phyloP scores from a whole-genome alignment of 805 yeast genomes.

The Candida ascalaphidarum region DNA sequence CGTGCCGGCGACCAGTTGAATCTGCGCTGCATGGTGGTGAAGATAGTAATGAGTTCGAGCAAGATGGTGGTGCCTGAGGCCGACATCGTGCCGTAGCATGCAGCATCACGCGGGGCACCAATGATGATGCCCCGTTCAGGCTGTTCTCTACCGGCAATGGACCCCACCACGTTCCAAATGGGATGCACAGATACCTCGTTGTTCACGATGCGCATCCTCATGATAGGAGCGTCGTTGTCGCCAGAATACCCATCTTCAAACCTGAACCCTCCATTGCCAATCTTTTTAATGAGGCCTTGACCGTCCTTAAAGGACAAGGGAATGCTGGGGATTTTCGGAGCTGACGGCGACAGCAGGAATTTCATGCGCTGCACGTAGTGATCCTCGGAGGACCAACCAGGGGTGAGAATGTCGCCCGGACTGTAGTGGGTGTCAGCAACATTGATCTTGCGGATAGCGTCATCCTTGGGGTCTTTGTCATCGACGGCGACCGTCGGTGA shows the following conservation, averaged over 20 bases:
- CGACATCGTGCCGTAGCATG: slow-evolving; percentile 64
- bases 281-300: slow-evolving; percentile 20
- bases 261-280: slow-evolving; percentile 15
- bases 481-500: slow-evolving; percentile 16
- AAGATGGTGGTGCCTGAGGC: slow-evolving; percentile 72
- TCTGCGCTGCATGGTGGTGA: slow-evolving; percentile 54
- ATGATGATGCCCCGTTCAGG: slow-evolving; percentile 61
- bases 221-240: slow-evolving; percentile 5
- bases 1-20: slow-evolving; percentile 79
- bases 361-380: slow-evolving; percentile 29
- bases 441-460: slow-evolving; percentile 44
- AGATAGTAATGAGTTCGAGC: slow-evolving; percentile 60
- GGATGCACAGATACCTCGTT: slow-evolving; percentile 48
- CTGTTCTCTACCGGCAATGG: slow-evolving; percentile 76
- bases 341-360: slow-evolving; percentile 39
- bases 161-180: slow-evolving; percentile 72
- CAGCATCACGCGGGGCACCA: slow-evolving; percentile 77
- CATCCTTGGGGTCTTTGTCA: slow-evolving; percentile 16
- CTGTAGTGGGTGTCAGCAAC: slow-evolving; percentile 51
- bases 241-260: slow-evolving; percentile 24
- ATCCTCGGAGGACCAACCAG: slow-evolving; percentile 57
- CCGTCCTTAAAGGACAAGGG: slow-evolving; percentile 77
- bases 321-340: slow-evolving; percentile 68
- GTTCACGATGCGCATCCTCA: slow-evolving; percentile 25
- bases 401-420: slow-evolving; percentile 75